Evolutionary conservation across 768 basidiomycete species (phyloP), one percentile per base, ranked within the genome.

Genomic region (Podaxis carcinomalis): DNA sequence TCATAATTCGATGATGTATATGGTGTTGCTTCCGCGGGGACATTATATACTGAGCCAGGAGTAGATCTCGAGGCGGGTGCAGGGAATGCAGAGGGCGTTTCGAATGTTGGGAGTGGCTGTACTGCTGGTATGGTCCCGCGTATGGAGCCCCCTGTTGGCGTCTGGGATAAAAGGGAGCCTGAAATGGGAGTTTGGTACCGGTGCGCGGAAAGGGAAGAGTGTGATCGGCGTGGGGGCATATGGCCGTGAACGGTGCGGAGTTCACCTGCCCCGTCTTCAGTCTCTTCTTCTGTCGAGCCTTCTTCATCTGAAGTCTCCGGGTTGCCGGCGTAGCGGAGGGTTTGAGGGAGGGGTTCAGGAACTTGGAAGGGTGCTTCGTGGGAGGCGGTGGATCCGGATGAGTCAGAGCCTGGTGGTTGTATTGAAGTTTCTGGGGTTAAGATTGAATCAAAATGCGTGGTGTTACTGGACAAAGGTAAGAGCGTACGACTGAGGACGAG

Each of bases 131-230:
- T 71, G 50, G 73, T 10, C 2, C 25, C 66, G 23, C 65, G 56
- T 7, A 76, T 77, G 23, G 42, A 46, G 36, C 46, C 46, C 14
- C 57, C 57, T 16, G 74, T 62, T 44, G 81, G 80, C 25, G 84
- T 81, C 5, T 85, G 79, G 3, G 87, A 83, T 68, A 86, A 75
- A 16, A 83, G 71, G 14, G 89, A 87, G 40, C 84, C 81, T 13
- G 83, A 80, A 68, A 87, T 78, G 5, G 92, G 92, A 32, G 92
- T 93, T 57, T 87, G 90, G 69, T 93, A 93, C 51, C 86, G 83
- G 53, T 85, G 80, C 1, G 89, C 87, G 1, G 92, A 92, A 51
- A 87, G 69, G 16, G 92, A 89, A n/a, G 92, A 93, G 21, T 82
- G 81, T 3, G 92, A 88, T 21, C 92, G 84, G 59, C 77, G 57